A percentile compares a stretch with the other conserved stretches of the same genome.
Conservation (phyloP, 148 eudicot genomes). For the Heliamphora exappendiculata region DNA sequence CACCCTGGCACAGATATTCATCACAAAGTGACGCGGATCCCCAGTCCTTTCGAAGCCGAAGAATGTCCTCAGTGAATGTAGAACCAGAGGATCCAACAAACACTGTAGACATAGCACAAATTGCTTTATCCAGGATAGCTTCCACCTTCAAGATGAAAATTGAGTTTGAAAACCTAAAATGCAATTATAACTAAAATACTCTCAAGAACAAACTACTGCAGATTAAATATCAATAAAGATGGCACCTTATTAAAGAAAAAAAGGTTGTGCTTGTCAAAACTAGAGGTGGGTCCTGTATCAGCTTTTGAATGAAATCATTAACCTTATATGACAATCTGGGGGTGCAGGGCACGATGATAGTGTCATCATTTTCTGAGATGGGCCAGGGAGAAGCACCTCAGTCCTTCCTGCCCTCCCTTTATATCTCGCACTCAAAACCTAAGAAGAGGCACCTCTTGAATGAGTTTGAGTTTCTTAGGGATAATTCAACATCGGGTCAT, state of each 20-base stretch:
- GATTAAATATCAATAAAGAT: neutral
- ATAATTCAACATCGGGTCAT: neutral
- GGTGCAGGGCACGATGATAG: neutral
- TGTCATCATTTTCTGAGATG: neutral
- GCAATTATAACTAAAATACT: neutral
- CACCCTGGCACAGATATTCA: constrained; percentile 82
- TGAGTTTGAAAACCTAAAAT: neutral
- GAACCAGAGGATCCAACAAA: constrained; percentile 93
- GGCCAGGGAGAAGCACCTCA: neutral
- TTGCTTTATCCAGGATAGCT: constrained; percentile 97
- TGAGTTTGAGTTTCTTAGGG: neutral
- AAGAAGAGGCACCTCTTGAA: neutral
- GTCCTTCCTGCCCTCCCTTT: neutral
- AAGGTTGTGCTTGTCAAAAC: neutral
- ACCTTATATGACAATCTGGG: neutral
- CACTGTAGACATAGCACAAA: constrained; percentile 77
- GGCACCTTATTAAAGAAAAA: neutral
- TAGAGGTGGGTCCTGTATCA: neutral
- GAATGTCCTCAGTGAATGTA: constrained; percentile 94
- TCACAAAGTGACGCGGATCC: constrained; percentile 78
- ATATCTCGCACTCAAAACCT: neutral
- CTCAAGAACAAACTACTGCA: neutral
- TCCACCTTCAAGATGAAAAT: constrained; percentile 62
- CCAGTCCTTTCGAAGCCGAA: constrained; percentile 88
- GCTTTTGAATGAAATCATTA: neutral